Evolutionary conservation across 192 early-diverging fungal genomes (phyloP).

Genomic region (Coemansia sp.): DNA sequence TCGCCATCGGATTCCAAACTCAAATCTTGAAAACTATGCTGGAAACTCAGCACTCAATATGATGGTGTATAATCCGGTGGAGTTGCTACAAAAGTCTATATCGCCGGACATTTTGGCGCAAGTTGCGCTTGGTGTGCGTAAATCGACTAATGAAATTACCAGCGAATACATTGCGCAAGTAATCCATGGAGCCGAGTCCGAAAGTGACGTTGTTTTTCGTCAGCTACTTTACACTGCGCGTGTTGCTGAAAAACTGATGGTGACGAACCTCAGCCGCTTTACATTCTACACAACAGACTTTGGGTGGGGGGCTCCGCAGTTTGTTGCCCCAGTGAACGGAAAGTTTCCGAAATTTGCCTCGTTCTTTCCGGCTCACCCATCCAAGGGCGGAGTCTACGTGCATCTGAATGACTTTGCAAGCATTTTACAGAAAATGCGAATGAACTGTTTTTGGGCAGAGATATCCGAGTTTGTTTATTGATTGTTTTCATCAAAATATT

Average conservation of each 20-base stretch:
- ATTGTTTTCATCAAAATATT: too few species aligned
- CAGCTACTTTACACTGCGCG: not conserved
- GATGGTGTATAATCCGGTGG: not conserved
- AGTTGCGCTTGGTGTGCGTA: not conserved
- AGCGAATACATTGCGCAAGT: slow-evolving; percentile 8
- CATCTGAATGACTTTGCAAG: too few species aligned
- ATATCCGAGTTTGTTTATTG: too few species aligned
- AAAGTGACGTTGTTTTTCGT: not conserved
- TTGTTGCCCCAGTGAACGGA: not conserved
- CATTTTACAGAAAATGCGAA: too few species aligned
- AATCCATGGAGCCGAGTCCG: not conserved
- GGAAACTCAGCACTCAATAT: not conserved
- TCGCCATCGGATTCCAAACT: not conserved
- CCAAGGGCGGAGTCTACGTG: too few species aligned
- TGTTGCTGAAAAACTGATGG: not conserved
- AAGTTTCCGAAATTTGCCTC: too few species aligned
- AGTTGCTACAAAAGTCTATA: slow-evolving; percentile 5
- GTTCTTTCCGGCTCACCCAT: not conserved
- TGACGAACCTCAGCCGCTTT: not conserved
- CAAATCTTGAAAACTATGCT: not conserved
- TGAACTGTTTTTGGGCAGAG: too few species aligned
- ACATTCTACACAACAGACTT: slow-evolving; percentile 6
- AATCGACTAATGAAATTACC: not conserved
- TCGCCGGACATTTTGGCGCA: not conserved
- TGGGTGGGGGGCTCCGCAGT: slow-evolving; percentile 12